A percentile compares a stretch with the other conserved stretches of the same genome.
phyloP scores from a whole-genome alignment of 2,329 filamentous ascomycete species.

The Pseudocercospora pini-densiflorae region DNA sequence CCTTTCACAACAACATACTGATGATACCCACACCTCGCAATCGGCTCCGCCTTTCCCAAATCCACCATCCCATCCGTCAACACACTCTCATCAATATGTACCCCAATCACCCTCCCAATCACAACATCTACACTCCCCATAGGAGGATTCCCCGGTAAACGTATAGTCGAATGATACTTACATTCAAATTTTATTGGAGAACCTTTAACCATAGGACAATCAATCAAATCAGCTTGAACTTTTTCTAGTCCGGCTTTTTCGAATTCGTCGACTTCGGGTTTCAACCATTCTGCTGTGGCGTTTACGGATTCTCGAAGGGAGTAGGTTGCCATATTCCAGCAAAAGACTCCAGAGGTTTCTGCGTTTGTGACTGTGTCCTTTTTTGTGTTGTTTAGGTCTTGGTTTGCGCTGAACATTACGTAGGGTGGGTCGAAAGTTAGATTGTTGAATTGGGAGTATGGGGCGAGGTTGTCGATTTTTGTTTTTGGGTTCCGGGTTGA shows the following conservation, averaged over 20 bases:
- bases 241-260: constrained; percentile 55
- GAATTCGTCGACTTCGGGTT: constrained; percentile 60
- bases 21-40: constrained; percentile 65
- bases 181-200: constrained; percentile 66
- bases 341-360: constrained; percentile 55
- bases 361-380: constrained; percentile 33
- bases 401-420: constrained; percentile 58
- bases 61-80: constrained; percentile 62
- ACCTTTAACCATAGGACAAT: constrained; percentile 58
- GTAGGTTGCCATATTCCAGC: constrained; percentile 53
- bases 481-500: constrained; percentile 54
- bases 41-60: constrained; percentile 61
- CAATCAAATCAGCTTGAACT: constrained; percentile 45
- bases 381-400: not conserved
- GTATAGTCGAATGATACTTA: constrained; percentile 58
- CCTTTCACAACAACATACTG: constrained; percentile 61
- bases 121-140: constrained; percentile 64
- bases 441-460: constrained; percentile 67
- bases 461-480: constrained; percentile 61
- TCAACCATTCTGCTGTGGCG: constrained; percentile 56
- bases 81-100: constrained; percentile 61
- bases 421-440: constrained; percentile 67
- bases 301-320: constrained; percentile 62
- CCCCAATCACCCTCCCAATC: constrained; percentile 60
- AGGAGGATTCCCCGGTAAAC: constrained; percentile 61